phyloP scores from a whole-genome alignment of 2,329 filamentous ascomycete species.

The Falciphora oryzae region DNA sequence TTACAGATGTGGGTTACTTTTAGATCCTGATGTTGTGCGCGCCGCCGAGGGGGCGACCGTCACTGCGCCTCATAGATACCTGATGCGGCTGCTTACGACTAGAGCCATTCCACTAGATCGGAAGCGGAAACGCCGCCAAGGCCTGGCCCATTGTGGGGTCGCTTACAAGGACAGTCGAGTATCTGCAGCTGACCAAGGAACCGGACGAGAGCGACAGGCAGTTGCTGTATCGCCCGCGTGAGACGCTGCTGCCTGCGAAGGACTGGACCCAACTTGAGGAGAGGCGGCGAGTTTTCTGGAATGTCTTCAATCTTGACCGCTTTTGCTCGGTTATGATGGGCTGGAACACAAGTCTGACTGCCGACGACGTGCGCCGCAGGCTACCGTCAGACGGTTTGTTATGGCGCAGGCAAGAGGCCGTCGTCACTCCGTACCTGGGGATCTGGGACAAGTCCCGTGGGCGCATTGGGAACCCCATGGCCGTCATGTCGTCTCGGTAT shows the following conservation, averaged over 20 bases:
- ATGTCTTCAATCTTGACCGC: constrained; percentile 30
- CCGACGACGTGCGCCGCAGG: constrained; percentile 26
- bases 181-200: constrained; percentile 30
- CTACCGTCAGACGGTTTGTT: constrained; percentile 27
- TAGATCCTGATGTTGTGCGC: not conserved
- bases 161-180: constrained; percentile 31
- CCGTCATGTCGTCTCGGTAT: constrained; percentile 17
- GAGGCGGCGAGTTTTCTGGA: constrained; percentile 30
- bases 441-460: constrained; percentile 27
- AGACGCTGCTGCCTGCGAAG: constrained; percentile 20
- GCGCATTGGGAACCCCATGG: constrained; percentile 23
- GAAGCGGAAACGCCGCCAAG: constrained; percentile 23
- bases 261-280: constrained; percentile 27
- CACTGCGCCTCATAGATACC: not conserved
- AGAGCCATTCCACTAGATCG: constrained; percentile 17
- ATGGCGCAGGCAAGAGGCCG: constrained; percentile 26
- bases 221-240: constrained; percentile 22
- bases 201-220: constrained; percentile 32
- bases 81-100: constrained; percentile 15
- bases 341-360: constrained; percentile 28
- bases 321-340: constrained; percentile 24
- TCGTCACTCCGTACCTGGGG: constrained; percentile 28
- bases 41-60: too few species aligned
- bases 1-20: constrained; percentile 23
- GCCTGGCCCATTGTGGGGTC: constrained; percentile 32